Evolutionary conservation across 495 filamentous ascomycete genomes (phyloP).

Genomic region (Penicillium odoratum): DNA sequence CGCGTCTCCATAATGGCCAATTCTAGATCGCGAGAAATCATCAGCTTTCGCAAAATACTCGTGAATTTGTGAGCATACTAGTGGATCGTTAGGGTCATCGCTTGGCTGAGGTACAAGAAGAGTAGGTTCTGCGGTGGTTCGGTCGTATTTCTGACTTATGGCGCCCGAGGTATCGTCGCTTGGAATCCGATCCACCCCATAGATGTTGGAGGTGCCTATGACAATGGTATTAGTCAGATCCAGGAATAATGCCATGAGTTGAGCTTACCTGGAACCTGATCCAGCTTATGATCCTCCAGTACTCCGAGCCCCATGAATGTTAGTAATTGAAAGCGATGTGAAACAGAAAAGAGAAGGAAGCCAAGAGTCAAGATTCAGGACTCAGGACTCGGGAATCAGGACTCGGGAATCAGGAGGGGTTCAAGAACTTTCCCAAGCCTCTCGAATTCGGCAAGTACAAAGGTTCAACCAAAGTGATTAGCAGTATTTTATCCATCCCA

Average conservation of each 20-base stretch:
- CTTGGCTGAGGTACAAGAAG: constrained; percentile 79
- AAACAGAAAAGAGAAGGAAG: background rate
- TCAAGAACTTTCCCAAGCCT: too few relatives aligned
- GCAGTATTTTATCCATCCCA: too few relatives aligned
- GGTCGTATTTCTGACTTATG: constrained; percentile 69
- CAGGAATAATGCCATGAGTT: background rate
- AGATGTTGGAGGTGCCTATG: constrained; percentile 64
- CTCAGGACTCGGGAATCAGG: too few relatives aligned
- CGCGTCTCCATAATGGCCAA: constrained; percentile 87
- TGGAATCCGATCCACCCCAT: constrained; percentile 53
- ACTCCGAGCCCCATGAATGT: constrained; percentile 78
- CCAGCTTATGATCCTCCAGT: constrained; percentile 61
- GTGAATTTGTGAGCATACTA: constrained; percentile 43
- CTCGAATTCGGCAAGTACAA: background rate
- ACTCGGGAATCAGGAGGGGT: too few relatives aligned
- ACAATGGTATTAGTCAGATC: background rate
- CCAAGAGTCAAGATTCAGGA: too few relatives aligned
- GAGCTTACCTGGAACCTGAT: constrained; percentile 70
- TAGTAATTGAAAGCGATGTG: background rate
- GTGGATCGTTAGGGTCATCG: constrained; percentile 77
- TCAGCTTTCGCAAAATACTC: constrained; percentile 7
- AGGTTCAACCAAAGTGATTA: background rate
- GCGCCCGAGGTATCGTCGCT: constrained; percentile 33
- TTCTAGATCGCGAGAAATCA: constrained; percentile 52
- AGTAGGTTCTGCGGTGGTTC: constrained; percentile 62